Base-by-base conservation (phyloP, 768 basidiomycete species). In the Rickenella mellea region DNA sequence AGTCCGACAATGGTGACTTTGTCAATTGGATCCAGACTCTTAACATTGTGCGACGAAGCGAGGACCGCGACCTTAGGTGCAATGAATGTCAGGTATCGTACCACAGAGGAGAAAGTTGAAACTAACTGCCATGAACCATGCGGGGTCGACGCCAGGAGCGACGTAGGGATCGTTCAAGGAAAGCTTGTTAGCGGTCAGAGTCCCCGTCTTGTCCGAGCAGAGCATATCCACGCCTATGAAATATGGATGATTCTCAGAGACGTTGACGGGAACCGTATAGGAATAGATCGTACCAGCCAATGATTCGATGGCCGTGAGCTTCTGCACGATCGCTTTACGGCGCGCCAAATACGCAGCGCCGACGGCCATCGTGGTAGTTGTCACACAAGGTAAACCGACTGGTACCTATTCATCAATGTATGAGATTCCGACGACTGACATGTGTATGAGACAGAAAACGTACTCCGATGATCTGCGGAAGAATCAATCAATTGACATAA, bases 211-310 rank as follows among this genome's bases (percentile, higher is more conserved):
- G 45, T 68, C 66, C 17, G 58, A 55, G 51, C 63, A 67, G 21
- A 71, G 57, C 32, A 72, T 64, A 41, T 70, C 67, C 29, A 71
- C 70, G 37, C 70, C 70, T n/a, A n/a, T n/a, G n/a, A n/a, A n/a
- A n/a, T n/a, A n/a, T n/a, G n/a, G n/a, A n/a, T n/a, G n/a, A n/a
- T n/a, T n/a, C n/a, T n/a, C n/a, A n/a, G n/a, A n/a, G n/a, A n/a
- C n/a, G 14, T 30, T 21, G 10, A 20, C n/a, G 10, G 15, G 17
- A 9, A 42, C 41, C 41, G n/a, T n/a, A n/a, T n/a, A n/a, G n/a
- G n/a, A n/a, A n/a, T n/a, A n/a, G n/a, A n/a, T n/a, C n/a, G n/a
- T n/a, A n/a, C n/a, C n/a, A 14, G 70, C 70, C n/a, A 72, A 59
- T 12, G 63, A 63, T 47, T 72, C 70, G 50, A 72, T 71, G 27